A percentile compares a stretch with the other conserved stretches of the same genome.
These are phyloP conservation scores for Mucor circinelloides DNA, from an alignment of 371 early-diverging fungal species.

Conservation along the genomic window DNA sequence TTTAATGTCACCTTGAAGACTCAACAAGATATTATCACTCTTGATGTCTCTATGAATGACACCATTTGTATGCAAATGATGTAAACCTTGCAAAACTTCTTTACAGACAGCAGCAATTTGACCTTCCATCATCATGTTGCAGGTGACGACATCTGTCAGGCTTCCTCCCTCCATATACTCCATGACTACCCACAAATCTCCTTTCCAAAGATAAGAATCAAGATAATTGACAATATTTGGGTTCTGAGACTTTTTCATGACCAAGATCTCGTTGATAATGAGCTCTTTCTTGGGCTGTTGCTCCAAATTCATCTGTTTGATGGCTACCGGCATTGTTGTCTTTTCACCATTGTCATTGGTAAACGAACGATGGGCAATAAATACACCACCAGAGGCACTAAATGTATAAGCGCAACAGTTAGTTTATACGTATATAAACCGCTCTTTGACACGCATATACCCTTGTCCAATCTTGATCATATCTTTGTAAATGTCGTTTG, in stretches of 20 bases:
- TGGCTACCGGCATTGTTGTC: conserved; percentile 59
- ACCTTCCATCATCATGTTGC: conserved; percentile 80
- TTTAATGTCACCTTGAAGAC: conserved; percentile 75
- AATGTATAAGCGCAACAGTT: background rate
- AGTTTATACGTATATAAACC: background rate
- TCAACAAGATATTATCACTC: conserved; percentile 83
- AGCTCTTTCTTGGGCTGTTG: conserved; percentile 85
- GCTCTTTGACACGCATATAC: conserved; percentile 30
- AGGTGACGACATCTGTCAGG: conserved; percentile 74
- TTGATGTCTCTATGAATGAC: conserved; percentile 92
- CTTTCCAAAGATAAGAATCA: conserved; percentile 71
- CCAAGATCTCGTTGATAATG: conserved; percentile 83
- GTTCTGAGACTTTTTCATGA: conserved; percentile 72
- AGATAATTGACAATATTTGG: conserved; percentile 82
- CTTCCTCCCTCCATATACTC: conserved; percentile 88
- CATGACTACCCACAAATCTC: conserved; percentile 80
- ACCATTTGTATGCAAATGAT: conserved; percentile 73
- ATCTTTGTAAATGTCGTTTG: conserved; percentile 71
- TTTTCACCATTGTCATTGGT: conserved; percentile 22
- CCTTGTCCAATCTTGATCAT: conserved; percentile 92
- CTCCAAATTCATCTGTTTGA: conserved; percentile 85
- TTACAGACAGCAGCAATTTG: conserved; percentile 79
- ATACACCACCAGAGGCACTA: conserved; percentile 55
- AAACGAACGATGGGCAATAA: conserved; percentile 61
- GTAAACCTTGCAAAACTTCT: conserved; percentile 48